Percentiles rank a stretch among this genome's conserved stretches.
Evolutionary conservation across 2,329 filamentous ascomycete genomes (phyloP).

Genomic region (Aspergillus brunneoviolaceus): DNA sequence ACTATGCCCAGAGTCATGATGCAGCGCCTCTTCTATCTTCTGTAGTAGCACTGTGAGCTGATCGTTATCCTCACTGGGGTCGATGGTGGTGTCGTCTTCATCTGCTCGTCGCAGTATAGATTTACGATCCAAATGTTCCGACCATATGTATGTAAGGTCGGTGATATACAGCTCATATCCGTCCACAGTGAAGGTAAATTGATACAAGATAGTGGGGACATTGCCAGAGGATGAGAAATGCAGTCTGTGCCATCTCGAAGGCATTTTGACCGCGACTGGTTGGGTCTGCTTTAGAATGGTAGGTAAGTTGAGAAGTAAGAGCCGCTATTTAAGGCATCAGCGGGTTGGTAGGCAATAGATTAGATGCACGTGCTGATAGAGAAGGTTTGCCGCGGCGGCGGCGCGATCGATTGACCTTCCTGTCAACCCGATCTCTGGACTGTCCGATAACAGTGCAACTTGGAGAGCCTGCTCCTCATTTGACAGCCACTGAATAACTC

Average conservation of each 20-base stretch:
- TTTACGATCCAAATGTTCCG: constrained; percentile 47
- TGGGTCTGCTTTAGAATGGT: not conserved
- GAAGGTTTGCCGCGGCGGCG: constrained; percentile 21
- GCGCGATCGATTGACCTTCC: constrained; percentile 24
- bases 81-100: constrained; percentile 55
- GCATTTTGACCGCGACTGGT: constrained; percentile 24
- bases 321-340: constrained; percentile 11
- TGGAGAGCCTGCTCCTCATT: not conserved
- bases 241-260: constrained; percentile 38
- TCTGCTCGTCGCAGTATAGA: constrained; percentile 52
- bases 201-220: constrained; percentile 41
- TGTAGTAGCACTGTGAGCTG: constrained; percentile 57
- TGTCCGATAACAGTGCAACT: not conserved
- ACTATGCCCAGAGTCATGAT: constrained; percentile 30
- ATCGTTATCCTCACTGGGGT: constrained; percentile 57
- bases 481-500: too few relatives aligned
- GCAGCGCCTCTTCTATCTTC: constrained; percentile 54
- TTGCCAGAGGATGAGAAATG: constrained; percentile 23
- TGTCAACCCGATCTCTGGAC: constrained; percentile 11
- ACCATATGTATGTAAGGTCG: constrained; percentile 60
- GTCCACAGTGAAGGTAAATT: constrained; percentile 32
- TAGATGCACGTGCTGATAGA: constrained; percentile 20
- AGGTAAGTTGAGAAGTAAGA: constrained; percentile 1
- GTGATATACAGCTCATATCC: constrained; percentile 57
- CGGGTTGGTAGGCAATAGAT: constrained; percentile 12